A percentile compares a stretch with the other conserved stretches of the same genome.
These are phyloP conservation scores for Angomonas deanei DNA, from an alignment of 208 protist species.

Conservation along the genomic window DNA sequence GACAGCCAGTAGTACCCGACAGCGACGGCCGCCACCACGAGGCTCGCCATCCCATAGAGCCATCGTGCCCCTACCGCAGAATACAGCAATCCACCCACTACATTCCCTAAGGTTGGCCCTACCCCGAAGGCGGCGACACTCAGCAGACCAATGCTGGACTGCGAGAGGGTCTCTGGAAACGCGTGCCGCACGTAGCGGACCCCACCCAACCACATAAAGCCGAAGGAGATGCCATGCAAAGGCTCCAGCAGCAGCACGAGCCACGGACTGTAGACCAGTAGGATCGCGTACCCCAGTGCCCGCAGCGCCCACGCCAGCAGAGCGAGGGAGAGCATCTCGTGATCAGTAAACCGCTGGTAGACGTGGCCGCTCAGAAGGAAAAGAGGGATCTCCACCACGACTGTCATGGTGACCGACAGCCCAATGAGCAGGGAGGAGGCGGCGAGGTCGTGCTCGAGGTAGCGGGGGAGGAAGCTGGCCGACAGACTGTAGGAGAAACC, in stretches of 20 bases:
- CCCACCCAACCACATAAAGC: conserved; percentile 53
- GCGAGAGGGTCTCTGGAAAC: conserved; percentile 43
- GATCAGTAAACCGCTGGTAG: conserved; percentile 28
- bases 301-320: conserved; percentile 46
- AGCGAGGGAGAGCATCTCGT: conserved; percentile 45
- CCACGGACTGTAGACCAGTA: conserved; percentile 57
- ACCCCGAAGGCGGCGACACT: conserved; percentile 41
- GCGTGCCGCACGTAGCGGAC: conserved; percentile 27
- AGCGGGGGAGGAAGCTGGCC: conserved; percentile 57
- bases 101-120: conserved; percentile 53
- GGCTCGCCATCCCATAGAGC: no score
- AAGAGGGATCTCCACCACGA: conserved; percentile 71
- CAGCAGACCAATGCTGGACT: conserved; percentile 51
- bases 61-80: no score
- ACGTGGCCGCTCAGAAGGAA: conserved; percentile 39
- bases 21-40: no score
- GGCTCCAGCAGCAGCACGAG: conserved; percentile 60
- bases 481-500: conserved; percentile 55
- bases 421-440: conserved; percentile 44
- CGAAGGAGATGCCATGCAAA: conserved; percentile 71
- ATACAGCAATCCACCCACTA: conserved; percentile 50
- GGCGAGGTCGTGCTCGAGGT: conserved; percentile 29
- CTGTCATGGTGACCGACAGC: conserved; percentile 45
- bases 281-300: conserved; percentile 41
- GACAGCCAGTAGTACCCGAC: no score